Percentiles rank a stretch among this genome's conserved stretches.
Evolutionary conservation across 306 rosid genomes (phyloP).

Genomic region (Cicer cuneatum): DNA sequence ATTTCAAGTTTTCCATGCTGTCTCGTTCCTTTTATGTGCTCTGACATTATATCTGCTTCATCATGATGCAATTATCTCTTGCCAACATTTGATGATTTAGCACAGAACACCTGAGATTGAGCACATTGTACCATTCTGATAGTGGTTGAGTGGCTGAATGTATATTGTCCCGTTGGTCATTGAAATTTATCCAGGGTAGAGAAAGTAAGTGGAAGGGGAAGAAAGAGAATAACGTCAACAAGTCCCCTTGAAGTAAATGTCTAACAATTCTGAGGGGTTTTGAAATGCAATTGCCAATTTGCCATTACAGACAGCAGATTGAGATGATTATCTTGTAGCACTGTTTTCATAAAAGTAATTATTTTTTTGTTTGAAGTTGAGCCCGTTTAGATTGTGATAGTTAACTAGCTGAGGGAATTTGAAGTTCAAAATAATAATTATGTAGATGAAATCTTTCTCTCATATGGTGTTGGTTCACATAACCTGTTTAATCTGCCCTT

Average conservation of each 20-base stretch:
- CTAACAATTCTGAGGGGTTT: conserved; percentile 18
- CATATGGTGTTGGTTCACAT: not conserved
- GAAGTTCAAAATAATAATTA: conserved; percentile 4
- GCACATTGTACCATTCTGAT: conserved; percentile 10
- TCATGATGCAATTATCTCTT: conserved; percentile 36
- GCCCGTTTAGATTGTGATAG: conserved; percentile 7
- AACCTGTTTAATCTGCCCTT: not conserved
- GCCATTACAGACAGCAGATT: conserved; percentile 23
- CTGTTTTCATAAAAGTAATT: conserved; percentile 10
- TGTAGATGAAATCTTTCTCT: conserved; percentile 2
- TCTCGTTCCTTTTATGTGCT: conserved; percentile 32
- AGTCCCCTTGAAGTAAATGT: conserved; percentile 32
- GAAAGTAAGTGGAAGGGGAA: conserved; percentile 29
- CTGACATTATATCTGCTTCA: conserved; percentile 27
- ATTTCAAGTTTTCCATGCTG: conserved; percentile 13
- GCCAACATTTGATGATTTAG: conserved; percentile 26
- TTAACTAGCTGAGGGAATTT: not conserved
- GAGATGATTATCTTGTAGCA: conserved; percentile 25
- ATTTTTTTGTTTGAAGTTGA: conserved; percentile 10
- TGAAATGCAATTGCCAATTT: conserved; percentile 27
- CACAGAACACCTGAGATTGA: conserved; percentile 32
- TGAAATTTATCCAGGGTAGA: conserved; percentile 10
- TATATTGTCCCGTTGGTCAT: conserved; percentile 10
- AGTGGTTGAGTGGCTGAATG: conserved; percentile 20
- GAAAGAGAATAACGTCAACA: conserved; percentile 6